Conservation (phyloP, 495 filamentous ascomycete genomes). For the Amphirosellinia nigrospora region DNA sequence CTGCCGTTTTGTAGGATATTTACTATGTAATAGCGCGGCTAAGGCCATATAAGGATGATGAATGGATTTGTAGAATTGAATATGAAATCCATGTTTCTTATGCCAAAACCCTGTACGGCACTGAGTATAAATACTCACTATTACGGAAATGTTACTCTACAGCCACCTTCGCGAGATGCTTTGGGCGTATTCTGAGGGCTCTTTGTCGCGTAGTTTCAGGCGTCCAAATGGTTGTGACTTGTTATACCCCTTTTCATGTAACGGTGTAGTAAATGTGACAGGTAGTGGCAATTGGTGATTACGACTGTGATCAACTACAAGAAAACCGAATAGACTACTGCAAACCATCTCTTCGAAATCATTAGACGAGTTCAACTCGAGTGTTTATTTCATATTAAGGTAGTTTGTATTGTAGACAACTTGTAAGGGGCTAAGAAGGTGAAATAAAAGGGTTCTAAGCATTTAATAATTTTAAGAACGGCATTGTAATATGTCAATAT, state of each 20-base stretch:
- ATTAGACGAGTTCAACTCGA: neutral
- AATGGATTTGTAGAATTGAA: no score
- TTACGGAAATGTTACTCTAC: neutral
- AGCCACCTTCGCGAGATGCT: neutral
- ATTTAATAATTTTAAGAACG: neutral
- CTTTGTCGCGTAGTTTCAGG: neutral
- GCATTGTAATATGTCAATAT: neutral
- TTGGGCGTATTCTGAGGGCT: neutral
- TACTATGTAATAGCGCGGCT: no score
- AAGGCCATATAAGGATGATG: no score
- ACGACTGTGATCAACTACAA: no score
- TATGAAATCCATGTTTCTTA: no score
- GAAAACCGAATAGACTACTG: neutral
- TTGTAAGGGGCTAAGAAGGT: no score
- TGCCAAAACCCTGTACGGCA: no score
- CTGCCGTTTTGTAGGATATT: no score
- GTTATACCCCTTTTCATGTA: neutral
- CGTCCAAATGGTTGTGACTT: neutral
- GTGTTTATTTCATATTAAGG: neutral
- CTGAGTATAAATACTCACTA: neutral
- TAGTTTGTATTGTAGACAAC: neutral
- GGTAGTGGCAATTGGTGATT: no score
- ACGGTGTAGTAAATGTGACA: neutral
- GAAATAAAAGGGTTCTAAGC: neutral
- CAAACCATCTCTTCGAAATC: neutral